phyloP scores from a whole-genome alignment of 2,329 filamentous ascomycete species.

The Neodidymelliopsis sp. region DNA sequence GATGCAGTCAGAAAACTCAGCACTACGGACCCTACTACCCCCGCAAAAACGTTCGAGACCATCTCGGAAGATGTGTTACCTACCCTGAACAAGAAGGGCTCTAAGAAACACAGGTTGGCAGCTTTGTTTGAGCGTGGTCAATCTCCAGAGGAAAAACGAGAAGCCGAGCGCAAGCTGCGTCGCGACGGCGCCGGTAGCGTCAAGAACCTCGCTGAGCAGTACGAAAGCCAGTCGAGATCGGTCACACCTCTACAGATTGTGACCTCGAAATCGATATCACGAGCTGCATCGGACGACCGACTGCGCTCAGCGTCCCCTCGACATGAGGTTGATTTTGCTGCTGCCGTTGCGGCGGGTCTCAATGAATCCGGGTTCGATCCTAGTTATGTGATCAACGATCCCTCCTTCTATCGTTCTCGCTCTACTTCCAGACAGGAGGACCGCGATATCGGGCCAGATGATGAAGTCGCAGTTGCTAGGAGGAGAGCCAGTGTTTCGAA shows the following conservation, averaged over 20 bases:
- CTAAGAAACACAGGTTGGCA: conserved; percentile 47
- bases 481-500: conserved; percentile 40
- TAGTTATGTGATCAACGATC: conserved; percentile 54
- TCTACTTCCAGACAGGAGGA: conserved; percentile 35
- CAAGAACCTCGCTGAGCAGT: conserved; percentile 33
- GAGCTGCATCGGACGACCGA: conserved; percentile 25
- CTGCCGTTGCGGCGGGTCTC: conserved; percentile 56
- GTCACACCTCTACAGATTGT: conserved; percentile 26
- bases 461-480: conserved; percentile 42
- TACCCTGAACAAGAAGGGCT: conserved; percentile 47
- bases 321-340: conserved; percentile 56
- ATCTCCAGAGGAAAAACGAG: conserved; percentile 15
- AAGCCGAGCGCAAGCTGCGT: conserved; percentile 22
- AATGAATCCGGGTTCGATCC: conserved; percentile 57
- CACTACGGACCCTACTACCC: neutral
- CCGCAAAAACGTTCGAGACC: conserved; percentile 14
- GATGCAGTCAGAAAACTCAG: neutral
- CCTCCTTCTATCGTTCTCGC: conserved; percentile 38
- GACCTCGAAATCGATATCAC: conserved; percentile 21
- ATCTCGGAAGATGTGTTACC: conserved; percentile 19
- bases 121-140: conserved; percentile 42
- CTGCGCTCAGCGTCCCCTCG: conserved; percentile 33
- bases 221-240: conserved; percentile 33
- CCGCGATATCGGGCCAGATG: conserved; percentile 42
- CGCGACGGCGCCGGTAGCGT: conserved; percentile 29